These are phyloP conservation scores for Xerocomus minutiporus DNA, from an alignment of 1,284 basidiomycete species.

Conservation along the genomic window DNA sequence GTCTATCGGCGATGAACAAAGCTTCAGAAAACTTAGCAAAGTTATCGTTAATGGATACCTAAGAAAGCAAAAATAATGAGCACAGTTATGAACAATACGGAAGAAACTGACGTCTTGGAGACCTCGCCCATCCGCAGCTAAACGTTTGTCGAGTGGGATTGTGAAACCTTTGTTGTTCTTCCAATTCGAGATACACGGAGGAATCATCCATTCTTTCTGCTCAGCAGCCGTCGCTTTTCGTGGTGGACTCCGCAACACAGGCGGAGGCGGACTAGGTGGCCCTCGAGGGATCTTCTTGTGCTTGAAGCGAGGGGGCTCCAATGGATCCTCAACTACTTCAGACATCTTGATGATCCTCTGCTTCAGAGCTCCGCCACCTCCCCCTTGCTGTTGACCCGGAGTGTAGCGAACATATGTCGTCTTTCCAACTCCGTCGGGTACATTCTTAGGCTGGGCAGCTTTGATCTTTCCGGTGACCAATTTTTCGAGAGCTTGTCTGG, in stretches of 20 bases:
- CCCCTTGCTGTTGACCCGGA: conserved; percentile 78
- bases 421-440: conserved; percentile 74
- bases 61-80: conserved; percentile 11
- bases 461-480: conserved; percentile 95
- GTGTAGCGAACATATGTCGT: conserved; percentile 94
- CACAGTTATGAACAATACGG: neutral
- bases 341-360: conserved; percentile 99
- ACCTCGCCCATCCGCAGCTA: conserved; percentile 96
- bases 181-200: conserved; percentile 99
- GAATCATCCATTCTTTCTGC: conserved; percentile 99
- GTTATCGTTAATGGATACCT: conserved; percentile 98
- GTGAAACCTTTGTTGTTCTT: conserved; percentile 99
- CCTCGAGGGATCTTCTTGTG: conserved; percentile 98
- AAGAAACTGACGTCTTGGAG: conserved; percentile 84
- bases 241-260: conserved; percentile 94
- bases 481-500: conserved; percentile 87
- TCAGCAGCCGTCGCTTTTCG: conserved; percentile 94
- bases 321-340: conserved; percentile 92
- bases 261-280: conserved; percentile 93
- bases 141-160: conserved; percentile 95
- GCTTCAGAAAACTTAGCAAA: conserved; percentile 99
- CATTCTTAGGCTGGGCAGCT: conserved; percentile 89
- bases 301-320: conserved; percentile 96
- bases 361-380: conserved; percentile 63
- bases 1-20: conserved; percentile 93